Percentiles rank a stretch among this genome's conserved stretches.
Evolutionary conservation across 2,329 filamentous ascomycete species (phyloP).

Genomic region (Trichoderma harzianum): DNA sequence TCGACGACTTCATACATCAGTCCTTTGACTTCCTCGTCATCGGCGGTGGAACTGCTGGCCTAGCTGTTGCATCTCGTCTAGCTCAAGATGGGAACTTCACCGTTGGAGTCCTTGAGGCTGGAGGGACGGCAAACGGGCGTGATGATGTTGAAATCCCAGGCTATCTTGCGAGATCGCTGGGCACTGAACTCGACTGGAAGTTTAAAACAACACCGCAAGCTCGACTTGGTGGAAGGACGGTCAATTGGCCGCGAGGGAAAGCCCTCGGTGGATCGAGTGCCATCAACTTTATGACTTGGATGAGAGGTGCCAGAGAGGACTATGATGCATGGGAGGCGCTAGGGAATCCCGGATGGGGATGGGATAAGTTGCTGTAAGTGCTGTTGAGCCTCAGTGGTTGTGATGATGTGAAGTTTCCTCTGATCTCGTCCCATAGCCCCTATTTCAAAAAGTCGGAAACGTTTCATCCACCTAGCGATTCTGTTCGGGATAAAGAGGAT

Average conservation of each 20-base stretch:
- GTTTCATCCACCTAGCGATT: conserved; percentile 40
- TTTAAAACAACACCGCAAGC: conserved; percentile 39
- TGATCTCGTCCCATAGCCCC: conserved; percentile 33
- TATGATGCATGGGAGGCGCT: conserved; percentile 56
- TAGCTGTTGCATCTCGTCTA: conserved; percentile 48
- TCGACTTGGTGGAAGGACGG: conserved; percentile 36
- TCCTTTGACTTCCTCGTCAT: conserved; percentile 42
- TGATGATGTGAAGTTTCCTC: not conserved
- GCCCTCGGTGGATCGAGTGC: conserved; percentile 62
- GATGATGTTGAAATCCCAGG: conserved; percentile 40
- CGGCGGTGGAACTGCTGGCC: conserved; percentile 53
- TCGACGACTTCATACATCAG: conserved; percentile 26
- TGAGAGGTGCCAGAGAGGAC: conserved; percentile 44
- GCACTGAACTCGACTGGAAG: conserved; percentile 40
- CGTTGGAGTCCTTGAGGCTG: conserved; percentile 34
- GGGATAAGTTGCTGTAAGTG: conserved; percentile 40
- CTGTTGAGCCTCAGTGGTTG: not conserved
- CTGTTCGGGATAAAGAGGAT: conserved; percentile 33
- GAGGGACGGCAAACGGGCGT: conserved; percentile 27
- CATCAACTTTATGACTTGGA: conserved; percentile 57
- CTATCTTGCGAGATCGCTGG: conserved; percentile 35
- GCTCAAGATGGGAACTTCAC: conserved; percentile 34
- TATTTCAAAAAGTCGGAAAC: conserved; percentile 50
- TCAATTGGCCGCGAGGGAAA: conserved; percentile 43
- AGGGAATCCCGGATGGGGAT: conserved; percentile 58